Base-by-base conservation (phyloP, 2,329 filamentous ascomycete species). In the Daldinia sp. region DNA sequence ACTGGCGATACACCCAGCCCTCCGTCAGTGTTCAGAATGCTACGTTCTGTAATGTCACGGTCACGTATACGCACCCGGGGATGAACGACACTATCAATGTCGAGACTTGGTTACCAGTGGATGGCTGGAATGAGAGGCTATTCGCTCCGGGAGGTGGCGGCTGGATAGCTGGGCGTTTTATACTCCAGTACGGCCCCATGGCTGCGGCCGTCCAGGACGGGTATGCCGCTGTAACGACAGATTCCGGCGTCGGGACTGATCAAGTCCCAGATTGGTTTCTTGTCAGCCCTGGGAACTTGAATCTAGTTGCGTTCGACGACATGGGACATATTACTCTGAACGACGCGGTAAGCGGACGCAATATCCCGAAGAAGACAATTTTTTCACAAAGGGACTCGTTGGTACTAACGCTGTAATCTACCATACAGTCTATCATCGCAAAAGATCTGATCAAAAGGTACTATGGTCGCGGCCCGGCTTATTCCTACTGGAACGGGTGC, bases 401-500 rank as follows among this genome's bases (percentile, higher is more conserved):
- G 12, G 28, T 50, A 15, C 46, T 50, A 50, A 50, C n/a, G 13
- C 9, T 12, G n/a, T 18, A 39, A 5, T 39, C 35, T 39, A 39
- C 35, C 20, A 3, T 9, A 30, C 15, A 50, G 46, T 26, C 46
- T 39, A 7, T 81, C 1, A 70, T 81, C 6, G 81, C 80, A 2
- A 86, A 86, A 70, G 53, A 77, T 15, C 68, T 86, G n/a, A 78
- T 79, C 4, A 68, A 80, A 18, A 72, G 75, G 3, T 86, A 82
- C 74, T 87, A 87, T 66, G 74, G 78, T 1, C 50, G 50, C 42
- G 50, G 41, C 1, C 76, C 78, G 6, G 74, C 78, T 1, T 84
- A 82, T 71, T 81, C 79, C 18, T 86, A 85, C 71, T 86, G 81
- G 68, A 77, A 79, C 26, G 85, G 84, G 23, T 87, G 85, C 72